Conservation (phyloP, 257 asterid species). For the Rauvolfia tetraphylla region DNA sequence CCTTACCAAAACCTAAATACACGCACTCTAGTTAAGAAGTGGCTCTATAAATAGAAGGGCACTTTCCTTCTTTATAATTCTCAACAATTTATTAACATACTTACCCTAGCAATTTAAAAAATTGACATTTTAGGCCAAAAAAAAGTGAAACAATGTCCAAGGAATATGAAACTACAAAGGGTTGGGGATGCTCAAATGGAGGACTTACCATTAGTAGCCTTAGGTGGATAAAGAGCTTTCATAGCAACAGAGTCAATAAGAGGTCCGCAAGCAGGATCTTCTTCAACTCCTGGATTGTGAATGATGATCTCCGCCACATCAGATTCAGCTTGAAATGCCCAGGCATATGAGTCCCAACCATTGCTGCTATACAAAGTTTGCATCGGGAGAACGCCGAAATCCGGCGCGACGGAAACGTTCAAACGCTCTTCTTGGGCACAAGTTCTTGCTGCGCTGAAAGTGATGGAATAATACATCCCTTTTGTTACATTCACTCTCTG, state of each 20-base stretch:
- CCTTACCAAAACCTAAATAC: background rate
- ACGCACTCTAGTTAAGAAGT: background rate
- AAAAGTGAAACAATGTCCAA: background rate
- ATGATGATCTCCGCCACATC: slow-evolving; percentile 47
- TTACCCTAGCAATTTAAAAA: too few relatives aligned
- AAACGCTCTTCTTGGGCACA: slow-evolving; percentile 87
- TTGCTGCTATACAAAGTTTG: slow-evolving; percentile 84
- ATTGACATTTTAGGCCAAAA: too few relatives aligned
- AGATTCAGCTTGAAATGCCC: slow-evolving; percentile 63
- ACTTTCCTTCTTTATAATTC: too few relatives aligned
- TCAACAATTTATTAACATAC: too few relatives aligned
- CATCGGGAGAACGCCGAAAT: slow-evolving; percentile 69
- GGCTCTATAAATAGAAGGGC: background rate
- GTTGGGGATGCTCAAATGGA: background rate
- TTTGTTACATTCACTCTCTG: slow-evolving; percentile 56
- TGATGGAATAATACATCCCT: slow-evolving; percentile 77
- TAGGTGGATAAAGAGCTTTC: slow-evolving; percentile 76
- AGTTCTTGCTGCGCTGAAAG: slow-evolving; percentile 89
- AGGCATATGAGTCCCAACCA: slow-evolving; percentile 95
- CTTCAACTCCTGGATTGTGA: slow-evolving; percentile 88
- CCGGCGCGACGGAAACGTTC: slow-evolving; percentile 77
- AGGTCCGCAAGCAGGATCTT: slow-evolving; percentile 97
- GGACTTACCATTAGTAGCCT: slow-evolving; percentile 63
- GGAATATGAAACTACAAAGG: background rate
- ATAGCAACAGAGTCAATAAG: slow-evolving; percentile 79